Base-by-base conservation (phyloP, 352 stramenopile species). In the Globisporangium recalcitrans region DNA sequence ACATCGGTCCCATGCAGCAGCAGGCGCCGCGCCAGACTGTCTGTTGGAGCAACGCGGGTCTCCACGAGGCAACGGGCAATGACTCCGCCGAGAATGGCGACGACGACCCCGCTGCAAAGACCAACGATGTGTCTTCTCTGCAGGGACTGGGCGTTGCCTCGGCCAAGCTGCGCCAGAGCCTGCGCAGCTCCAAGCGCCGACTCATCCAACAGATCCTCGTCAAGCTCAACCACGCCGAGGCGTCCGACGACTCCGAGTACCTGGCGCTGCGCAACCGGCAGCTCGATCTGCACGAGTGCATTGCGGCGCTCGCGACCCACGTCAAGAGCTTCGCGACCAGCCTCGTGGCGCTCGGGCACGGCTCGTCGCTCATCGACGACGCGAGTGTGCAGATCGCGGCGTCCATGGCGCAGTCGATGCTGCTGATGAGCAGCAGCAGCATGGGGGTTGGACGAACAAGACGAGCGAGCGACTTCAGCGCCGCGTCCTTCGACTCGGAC, bases 171-270 rank as follows among this genome's bases (percentile, higher is more conserved):
- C 62, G 69, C 6, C 60, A 80, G n/a, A 69, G 49, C 24, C 67
- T 82, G 44, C 74, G 74, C n/a, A 70, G 64, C 48, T 64, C 65
- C 27, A 82, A 82, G 58, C 71, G 71, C 13, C 71, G 74, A 11
- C 63, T 82, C 27, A 73, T 82, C 46, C 74, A 82, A 51, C 71
- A 82, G 56, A 58, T 78, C 3, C 62, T 82, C 2, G 73, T 74
- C 32, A 78, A 80, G 59, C 47, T 82, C 24, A 71, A 74, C 9
- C 70, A 80, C 49, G 62, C 71, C 8, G 74, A 80, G 29, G 52
- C 55, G 1, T 78, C 71, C 2, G 72, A 75, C 27, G 74, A 82
- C 47, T 55, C 62, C 22, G 74, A 82, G 63, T 82, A 82, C 52
- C 59, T 68, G 21, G 34, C 29, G 22, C 64, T 78, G 22, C 71